Conservation (phyloP, 83 land plant genomes). For the Thuja plicata region DNA sequence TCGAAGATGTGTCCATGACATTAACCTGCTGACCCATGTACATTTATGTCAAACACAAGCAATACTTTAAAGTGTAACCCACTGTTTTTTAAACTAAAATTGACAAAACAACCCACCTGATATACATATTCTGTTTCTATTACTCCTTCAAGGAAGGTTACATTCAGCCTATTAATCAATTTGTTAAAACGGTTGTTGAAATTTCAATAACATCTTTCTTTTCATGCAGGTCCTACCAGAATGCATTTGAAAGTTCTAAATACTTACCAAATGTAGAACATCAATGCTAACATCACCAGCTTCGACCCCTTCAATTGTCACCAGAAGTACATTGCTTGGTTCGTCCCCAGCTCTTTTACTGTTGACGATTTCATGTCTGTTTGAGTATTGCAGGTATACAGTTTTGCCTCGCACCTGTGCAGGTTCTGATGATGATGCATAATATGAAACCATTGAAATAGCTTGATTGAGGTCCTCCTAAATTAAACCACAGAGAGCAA, state of each 20-base stretch:
- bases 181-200: not conserved
- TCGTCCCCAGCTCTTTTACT: slow-evolving; percentile 80
- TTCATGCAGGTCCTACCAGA: not conserved
- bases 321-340: slow-evolving; percentile 85
- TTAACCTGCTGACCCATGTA: slow-evolving; percentile 2
- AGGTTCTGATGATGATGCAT: slow-evolving; percentile 88
- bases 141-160: not conserved
- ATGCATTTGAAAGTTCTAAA: not conserved
- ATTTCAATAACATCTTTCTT: not conserved
- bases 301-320: slow-evolving; percentile 90
- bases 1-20: slow-evolving; percentile 4
- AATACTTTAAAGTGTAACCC: not conserved
- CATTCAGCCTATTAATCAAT: not conserved
- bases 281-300: slow-evolving; percentile 94
- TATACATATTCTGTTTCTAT: not conserved
- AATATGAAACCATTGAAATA: slow-evolving; percentile 87
- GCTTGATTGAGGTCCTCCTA: slow-evolving; percentile 78
- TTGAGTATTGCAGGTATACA: slow-evolving; percentile 90
- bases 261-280: slow-evolving; percentile 69
- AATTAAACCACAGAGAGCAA: not conserved
- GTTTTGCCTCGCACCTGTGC: slow-evolving; percentile 90
- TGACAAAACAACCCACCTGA: not conserved
- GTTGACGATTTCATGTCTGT: slow-evolving; percentile 90
- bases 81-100: not conserved
- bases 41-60: slow-evolving; percentile 3